Conservation (phyloP, 208 protist species). For the Tritrichomonas foetus region DNA sequence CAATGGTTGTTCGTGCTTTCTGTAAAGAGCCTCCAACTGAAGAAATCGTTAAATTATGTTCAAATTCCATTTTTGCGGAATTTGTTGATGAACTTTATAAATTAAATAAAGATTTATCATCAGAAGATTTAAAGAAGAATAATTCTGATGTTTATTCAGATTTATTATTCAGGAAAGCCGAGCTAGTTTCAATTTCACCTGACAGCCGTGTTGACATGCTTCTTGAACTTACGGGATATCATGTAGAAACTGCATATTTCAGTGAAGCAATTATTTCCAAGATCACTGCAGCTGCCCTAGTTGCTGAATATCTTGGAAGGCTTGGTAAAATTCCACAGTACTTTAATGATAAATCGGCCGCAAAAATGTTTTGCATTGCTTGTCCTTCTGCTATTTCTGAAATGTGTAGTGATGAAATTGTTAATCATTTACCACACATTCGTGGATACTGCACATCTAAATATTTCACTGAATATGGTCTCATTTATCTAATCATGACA, state of each 20-base stretch:
- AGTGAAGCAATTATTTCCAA: constrained; percentile 12
- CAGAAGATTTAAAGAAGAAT: not conserved
- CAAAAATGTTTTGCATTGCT: not conserved
- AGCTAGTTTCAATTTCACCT: not conserved
- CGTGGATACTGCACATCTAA: constrained; percentile 11
- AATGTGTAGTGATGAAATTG: not conserved
- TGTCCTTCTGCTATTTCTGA: not conserved
- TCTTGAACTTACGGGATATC: not conserved
- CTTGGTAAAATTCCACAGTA: not conserved
- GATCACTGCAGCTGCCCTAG: not conserved
- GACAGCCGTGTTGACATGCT: not conserved
- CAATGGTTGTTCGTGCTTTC: not conserved
- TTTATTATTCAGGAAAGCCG: not conserved
- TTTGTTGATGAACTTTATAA: not conserved
- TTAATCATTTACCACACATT: not conserved
- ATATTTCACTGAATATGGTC: not conserved
- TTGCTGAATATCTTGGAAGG: not conserved
- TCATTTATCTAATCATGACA: not conserved
- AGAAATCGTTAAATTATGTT: not conserved
- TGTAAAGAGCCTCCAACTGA: not conserved
- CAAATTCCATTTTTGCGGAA: not conserved
- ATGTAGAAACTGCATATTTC: not conserved
- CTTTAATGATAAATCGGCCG: not conserved
- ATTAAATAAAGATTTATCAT: not conserved
- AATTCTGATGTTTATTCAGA: not conserved